A percentile compares a stretch with the other conserved stretches of the same genome.
These are phyloP conservation scores for Plasmopara viticola DNA, from an alignment of 352 stramenopile species.

Conservation along the genomic window DNA sequence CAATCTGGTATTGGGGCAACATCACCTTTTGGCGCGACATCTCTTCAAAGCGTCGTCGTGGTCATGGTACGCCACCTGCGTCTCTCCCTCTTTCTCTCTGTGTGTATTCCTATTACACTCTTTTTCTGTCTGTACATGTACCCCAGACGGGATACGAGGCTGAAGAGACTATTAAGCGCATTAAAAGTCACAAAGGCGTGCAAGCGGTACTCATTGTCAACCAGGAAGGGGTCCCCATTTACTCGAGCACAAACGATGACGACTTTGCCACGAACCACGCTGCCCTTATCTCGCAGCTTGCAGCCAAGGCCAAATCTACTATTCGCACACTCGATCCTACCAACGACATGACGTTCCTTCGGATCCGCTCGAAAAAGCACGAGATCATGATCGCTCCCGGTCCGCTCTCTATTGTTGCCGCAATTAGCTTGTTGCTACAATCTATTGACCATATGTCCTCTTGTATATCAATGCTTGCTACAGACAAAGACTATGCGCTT, in stretches of 20 bases:
- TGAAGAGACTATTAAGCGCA: slow-evolving; percentile 93
- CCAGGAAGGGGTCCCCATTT: slow-evolving; percentile 89
- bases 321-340: slow-evolving; percentile 88
- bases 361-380: slow-evolving; percentile 91
- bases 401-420: slow-evolving; percentile 6
- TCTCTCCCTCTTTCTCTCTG: not conserved
- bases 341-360: slow-evolving; percentile 92
- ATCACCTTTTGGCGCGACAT: not conserved
- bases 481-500: slow-evolving; percentile 91
- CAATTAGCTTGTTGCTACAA: slow-evolving; percentile 1
- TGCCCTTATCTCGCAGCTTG: slow-evolving; percentile 82
- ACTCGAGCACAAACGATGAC: slow-evolving; percentile 87
- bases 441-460: not conserved
- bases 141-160: slow-evolving; percentile 84
- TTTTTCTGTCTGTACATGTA: not conserved
- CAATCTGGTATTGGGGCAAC: not conserved
- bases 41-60: not conserved
- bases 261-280: slow-evolving; percentile 85
- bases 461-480: not conserved
- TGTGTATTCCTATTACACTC: not conserved
- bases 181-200: slow-evolving; percentile 92
- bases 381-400: slow-evolving; percentile 91
- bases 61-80: not conserved
- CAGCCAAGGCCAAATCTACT: slow-evolving; percentile 86
- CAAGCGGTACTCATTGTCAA: slow-evolving; percentile 92